A percentile compares a stretch with the other conserved stretches of the same genome.
Conservation (phyloP, 257 asterid genomes). For the Fraxinus pennsylvanica region DNA sequence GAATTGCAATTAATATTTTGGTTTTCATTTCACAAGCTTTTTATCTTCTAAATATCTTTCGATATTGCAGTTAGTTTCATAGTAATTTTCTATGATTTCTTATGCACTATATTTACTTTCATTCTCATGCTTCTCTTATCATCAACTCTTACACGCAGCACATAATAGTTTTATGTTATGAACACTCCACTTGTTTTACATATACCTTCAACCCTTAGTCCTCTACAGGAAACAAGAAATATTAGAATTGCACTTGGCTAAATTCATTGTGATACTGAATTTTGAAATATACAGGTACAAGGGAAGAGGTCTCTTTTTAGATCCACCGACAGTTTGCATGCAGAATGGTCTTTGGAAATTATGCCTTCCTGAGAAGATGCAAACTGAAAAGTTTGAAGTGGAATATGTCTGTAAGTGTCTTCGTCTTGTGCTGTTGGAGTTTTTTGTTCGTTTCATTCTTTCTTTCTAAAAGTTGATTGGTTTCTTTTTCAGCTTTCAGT, state of each 20-base stretch:
- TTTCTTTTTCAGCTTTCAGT: slow-evolving; percentile 60
- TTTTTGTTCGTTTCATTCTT: slow-evolving; percentile 6
- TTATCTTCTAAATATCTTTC: not conserved
- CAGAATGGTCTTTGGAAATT: slow-evolving; percentile 69
- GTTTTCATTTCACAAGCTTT: not conserved
- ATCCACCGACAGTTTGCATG: slow-evolving; percentile 86
- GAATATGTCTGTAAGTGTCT: slow-evolving; percentile 55
- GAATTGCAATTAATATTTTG: not conserved
- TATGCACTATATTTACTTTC: not conserved
- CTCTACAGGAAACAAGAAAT: not conserved
- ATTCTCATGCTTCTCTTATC: not conserved
- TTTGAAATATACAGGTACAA: slow-evolving; percentile 60
- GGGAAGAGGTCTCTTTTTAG: slow-evolving; percentile 89
- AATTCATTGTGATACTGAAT: slow-evolving; percentile 19
- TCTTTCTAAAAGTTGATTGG: slow-evolving; percentile 23
- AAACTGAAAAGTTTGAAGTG: slow-evolving; percentile 34
- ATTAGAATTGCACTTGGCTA: slow-evolving; percentile 2
- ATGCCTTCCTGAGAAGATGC: slow-evolving; percentile 66
- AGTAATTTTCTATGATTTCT: not conserved
- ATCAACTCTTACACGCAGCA: not conserved
- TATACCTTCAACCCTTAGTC: not conserved
- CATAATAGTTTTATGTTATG: not conserved
- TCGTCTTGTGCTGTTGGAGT: slow-evolving; percentile 9
- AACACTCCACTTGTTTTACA: not conserved
- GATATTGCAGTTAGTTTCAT: not conserved